Evolutionary conservation across 257 asterid genomes (phyloP).

Genomic region (Solanum corneliomulleri): DNA sequence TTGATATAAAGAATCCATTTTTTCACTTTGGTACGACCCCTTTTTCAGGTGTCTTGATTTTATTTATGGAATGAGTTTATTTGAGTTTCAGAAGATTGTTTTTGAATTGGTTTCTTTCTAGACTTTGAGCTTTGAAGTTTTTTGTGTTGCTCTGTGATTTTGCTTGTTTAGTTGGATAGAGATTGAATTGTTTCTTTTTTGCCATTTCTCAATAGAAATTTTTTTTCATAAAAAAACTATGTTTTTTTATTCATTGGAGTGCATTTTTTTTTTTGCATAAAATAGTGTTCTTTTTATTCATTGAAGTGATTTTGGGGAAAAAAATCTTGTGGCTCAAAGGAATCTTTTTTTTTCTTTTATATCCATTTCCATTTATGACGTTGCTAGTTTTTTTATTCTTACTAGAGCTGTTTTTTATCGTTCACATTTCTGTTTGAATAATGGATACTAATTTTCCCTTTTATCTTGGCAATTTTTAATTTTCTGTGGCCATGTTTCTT

Average conservation of each 20-base stretch:
- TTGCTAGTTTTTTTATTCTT: not conserved
- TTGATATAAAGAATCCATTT: not conserved
- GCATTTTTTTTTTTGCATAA: not conserved
- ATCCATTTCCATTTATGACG: not conserved
- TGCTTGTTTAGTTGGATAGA: not conserved
- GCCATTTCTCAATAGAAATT: not conserved
- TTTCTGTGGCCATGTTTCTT: too few relatives aligned
- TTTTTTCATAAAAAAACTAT: not conserved
- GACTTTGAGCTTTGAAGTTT: not conserved
- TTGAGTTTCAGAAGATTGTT: not conserved
- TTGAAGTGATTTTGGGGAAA: not conserved
- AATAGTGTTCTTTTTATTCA: not conserved
- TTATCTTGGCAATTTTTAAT: not conserved
- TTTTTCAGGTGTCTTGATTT: not conserved
- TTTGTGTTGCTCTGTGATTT: not conserved
- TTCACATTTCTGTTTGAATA: not conserved
- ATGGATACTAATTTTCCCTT: not conserved
- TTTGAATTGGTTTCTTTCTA: not conserved
- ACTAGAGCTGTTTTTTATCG: not conserved
- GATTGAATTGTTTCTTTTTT: not conserved
- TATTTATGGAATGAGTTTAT: not conserved
- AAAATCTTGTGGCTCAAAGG: not conserved
- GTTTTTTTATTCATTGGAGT: not conserved
- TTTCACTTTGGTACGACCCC: not conserved
- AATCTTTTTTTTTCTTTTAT: not conserved